Percentiles rank a stretch among this genome's conserved stretches.
Evolutionary conservation across 2,329 filamentous ascomycete species (phyloP).

Genomic region (Colletotrichum musicola): DNA sequence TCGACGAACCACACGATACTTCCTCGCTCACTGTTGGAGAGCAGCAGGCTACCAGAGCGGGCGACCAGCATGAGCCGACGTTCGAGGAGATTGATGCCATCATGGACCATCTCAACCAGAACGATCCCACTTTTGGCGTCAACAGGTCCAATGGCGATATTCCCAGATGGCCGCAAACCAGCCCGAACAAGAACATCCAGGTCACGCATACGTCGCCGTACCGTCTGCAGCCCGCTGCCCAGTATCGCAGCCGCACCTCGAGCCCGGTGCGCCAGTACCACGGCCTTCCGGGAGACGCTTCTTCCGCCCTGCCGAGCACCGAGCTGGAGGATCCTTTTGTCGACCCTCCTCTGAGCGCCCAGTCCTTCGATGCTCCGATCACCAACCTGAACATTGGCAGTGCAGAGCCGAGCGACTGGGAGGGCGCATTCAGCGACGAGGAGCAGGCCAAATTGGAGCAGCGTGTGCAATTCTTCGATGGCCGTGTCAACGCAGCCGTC

Average conservation of each 20-base stretch:
- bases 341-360: slow-evolving; percentile 62
- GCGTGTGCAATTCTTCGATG: slow-evolving; percentile 90
- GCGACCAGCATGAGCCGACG: slow-evolving; percentile 59
- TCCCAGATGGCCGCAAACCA: slow-evolving; percentile 61
- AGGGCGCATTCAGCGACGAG: slow-evolving; percentile 83
- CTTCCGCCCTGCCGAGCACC: slow-evolving; percentile 60
- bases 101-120: slow-evolving; percentile 86
- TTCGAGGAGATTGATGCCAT: slow-evolving; percentile 93
- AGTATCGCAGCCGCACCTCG: slow-evolving; percentile 76
- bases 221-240: slow-evolving; percentile 64
- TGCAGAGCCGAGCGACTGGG: slow-evolving; percentile 89
- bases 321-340: slow-evolving; percentile 74
- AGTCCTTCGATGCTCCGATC: slow-evolving; percentile 68
- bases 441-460: slow-evolving; percentile 87
- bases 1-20: slow-evolving; percentile 19
- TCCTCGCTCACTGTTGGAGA: not conserved
- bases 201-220: slow-evolving; percentile 64
- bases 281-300: slow-evolving; percentile 59
- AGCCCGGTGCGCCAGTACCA: slow-evolving; percentile 76
- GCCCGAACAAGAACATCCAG: slow-evolving; percentile 53
- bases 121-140: slow-evolving; percentile 79
- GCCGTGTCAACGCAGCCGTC: slow-evolving; percentile 88
- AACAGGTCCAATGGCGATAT: slow-evolving; percentile 67
- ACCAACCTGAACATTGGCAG: slow-evolving; percentile 74
- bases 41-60: slow-evolving; percentile 44